Evolutionary conservation across 2,329 filamentous ascomycete genomes (phyloP), one percentile per base, ranked within the genome.

Genomic region (Graphilbum sp.): DNA sequence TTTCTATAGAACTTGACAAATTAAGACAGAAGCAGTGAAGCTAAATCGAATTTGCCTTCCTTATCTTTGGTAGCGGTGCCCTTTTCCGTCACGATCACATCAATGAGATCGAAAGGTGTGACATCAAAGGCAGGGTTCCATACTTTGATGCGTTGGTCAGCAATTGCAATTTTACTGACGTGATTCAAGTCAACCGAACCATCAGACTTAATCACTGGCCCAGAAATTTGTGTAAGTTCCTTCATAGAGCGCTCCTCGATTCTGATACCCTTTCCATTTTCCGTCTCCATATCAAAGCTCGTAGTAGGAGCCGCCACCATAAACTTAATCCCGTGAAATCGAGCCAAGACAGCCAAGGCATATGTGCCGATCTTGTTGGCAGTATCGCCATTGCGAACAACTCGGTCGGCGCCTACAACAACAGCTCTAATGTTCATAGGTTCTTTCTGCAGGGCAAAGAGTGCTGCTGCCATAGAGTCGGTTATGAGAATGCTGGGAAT

Each of bases 361-460:
- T 98, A 96, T 1, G 90, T 98, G 37, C 90, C 90, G 44, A 98
- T 92, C 64, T 98, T 98, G 64, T 98, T 98, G 40, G 90, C 90
- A 0, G 90, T 96, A 60, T 98, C 90, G 23, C 90, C 90, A 51
- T 98, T 98, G 36, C 86, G 82, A 24, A 88, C 90, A 13, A 98
- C 90, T 40, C 90, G 75, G 56, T 98, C 90, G 3, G 90, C 90
- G 21, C 90, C 90, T 0, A 98, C 90, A 23, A 98, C 79, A 37
- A 98, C 83, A 6, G 86, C 88, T 6, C 75, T 71, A 42, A 98
- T 82, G 50, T 78, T 75, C 52, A 75, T 68, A 29, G 67, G 59
- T 18, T 66, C 61, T 47, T 75, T 75, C 34, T 71, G 62, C 19
- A 69, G 71, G 17, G 62, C 59, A 53, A 98, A 80, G 9, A 98